phyloP scores from a whole-genome alignment of 768 basidiomycete species.

The Krasilnikovozyma curviuscula region DNA sequence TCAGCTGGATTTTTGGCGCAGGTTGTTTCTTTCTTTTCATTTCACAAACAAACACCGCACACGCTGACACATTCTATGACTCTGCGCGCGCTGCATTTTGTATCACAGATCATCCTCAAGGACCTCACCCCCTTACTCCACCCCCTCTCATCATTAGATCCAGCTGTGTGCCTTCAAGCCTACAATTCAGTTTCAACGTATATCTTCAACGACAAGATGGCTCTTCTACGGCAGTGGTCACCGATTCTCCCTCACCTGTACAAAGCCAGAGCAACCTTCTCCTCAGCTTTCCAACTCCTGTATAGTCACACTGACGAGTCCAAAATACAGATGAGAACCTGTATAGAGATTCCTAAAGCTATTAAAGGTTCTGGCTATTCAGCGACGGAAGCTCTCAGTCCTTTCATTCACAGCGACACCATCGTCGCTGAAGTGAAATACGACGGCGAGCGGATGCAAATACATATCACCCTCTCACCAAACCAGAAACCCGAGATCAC shows the following conservation, averaged over 20 bases:
- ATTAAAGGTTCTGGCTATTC: conserved; percentile 45
- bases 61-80: no score
- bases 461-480: conserved; percentile 45
- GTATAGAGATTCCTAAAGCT: conserved; percentile 55
- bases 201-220: no score
- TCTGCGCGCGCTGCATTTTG: no score
- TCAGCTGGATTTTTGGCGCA: no score
- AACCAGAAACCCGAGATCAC: conserved; percentile 34
- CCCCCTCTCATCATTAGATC: conserved; percentile 30
- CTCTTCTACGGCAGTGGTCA: no score
- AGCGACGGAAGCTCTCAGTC: conserved; percentile 12
- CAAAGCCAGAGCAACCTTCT: no score
- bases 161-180: no score
- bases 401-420: conserved; percentile 26
- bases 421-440: conserved; percentile 87
- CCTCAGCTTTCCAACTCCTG: not conserved
- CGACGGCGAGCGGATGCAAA: conserved; percentile 86
- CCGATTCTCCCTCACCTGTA: no score
- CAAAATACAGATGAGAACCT: not conserved
- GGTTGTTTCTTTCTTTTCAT: no score
- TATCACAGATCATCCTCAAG: conserved; percentile 78
- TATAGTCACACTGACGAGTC: not conserved
- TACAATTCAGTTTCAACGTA: no score
- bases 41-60: no score
- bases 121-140: conserved; percentile 66